Evolutionary conservation across 2,329 filamentous ascomycete genomes (phyloP).

Genomic region (Paracamarosporium sp.): DNA sequence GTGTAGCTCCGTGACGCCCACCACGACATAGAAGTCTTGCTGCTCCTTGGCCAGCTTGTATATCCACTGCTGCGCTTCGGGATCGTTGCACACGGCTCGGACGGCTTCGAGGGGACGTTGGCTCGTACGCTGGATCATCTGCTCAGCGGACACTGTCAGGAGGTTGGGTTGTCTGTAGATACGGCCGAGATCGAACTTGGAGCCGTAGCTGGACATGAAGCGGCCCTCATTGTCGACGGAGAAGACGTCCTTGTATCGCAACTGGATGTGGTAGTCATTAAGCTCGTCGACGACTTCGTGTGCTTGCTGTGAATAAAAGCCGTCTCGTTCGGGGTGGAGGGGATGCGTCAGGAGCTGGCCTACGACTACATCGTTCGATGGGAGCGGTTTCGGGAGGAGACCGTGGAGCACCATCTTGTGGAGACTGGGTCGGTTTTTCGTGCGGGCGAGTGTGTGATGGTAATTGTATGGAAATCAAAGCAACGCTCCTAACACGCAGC

Average conservation of each 20-base stretch:
- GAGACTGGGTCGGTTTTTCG: background rate
- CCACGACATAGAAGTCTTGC: slow-evolving; percentile 42
- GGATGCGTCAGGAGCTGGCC: slow-evolving; percentile 47
- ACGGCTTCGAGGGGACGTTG: slow-evolving; percentile 35
- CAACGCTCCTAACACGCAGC: background rate
- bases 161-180: slow-evolving; percentile 47
- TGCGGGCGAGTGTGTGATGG: background rate
- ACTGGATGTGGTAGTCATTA: slow-evolving; percentile 48
- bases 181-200: slow-evolving; percentile 45
- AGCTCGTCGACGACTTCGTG: slow-evolving; percentile 44
- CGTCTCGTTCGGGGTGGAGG: slow-evolving; percentile 44
- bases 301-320: slow-evolving; percentile 43
- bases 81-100: slow-evolving; percentile 41
- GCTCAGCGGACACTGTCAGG: slow-evolving; percentile 43
- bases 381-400: slow-evolving; percentile 45
- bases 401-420: slow-evolving; percentile 41
- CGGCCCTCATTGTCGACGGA: slow-evolving; percentile 45
- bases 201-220: slow-evolving; percentile 47
- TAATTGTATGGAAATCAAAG: background rate
- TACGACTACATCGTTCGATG: slow-evolving; percentile 40
- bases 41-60: slow-evolving; percentile 31
- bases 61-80: slow-evolving; percentile 42
- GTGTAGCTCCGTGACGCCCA: slow-evolving; percentile 47
- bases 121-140: slow-evolving; percentile 46
- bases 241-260: slow-evolving; percentile 47